Base-by-base conservation (phyloP, 257 asterid genomes). In the Gentiana macrophylla region DNA sequence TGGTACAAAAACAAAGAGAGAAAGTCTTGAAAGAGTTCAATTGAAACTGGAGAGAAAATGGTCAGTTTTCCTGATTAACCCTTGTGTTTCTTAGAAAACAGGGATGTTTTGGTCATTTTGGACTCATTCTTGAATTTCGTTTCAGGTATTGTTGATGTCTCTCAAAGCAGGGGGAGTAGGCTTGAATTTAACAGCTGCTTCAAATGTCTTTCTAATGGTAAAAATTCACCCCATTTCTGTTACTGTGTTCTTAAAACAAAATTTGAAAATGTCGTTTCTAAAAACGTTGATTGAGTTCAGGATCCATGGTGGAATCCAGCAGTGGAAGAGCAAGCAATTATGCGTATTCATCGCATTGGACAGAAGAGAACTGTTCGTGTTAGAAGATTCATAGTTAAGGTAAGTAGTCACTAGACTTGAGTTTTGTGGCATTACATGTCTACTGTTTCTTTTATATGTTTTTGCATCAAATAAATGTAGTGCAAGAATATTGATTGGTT, bases 221-320 rank as follows among this genome's bases (percentile, higher is more conserved):
- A 53, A 24, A 45, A 46, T 46, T 35, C 33, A 32, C 3, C 4
- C 55, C 24, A 53, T 4, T 33, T 55, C 32, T 37, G 9, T 0
- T 2, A 5, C 12, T 49, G 44, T n/a, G 8, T 43, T 47, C 24
- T 47, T n/a, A 4, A 4, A 1, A 7, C 1, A 38, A 10, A 52
- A 4, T 24, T 52, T 35, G 5, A 4, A 41, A 44, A n/a, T 33
- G 41, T 50, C 5, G 35, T 34, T 13, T 10, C 36, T 35, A 41
- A 7, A 41, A 1, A 50, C 13, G 45, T 45, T 8, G 11, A 5
- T 62, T 12, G 43, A 32, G 35, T 62, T 50, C 56, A 87, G 96
- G 94, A 88, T 79, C 96, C 94, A 57, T 88, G 96, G 96, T 88
- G 94, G 96, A 88, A 88, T 74, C 96, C 96, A 59, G 96, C 94